Conservation (phyloP, 345 rosid species). For the Noccaea caerulescens region DNA sequence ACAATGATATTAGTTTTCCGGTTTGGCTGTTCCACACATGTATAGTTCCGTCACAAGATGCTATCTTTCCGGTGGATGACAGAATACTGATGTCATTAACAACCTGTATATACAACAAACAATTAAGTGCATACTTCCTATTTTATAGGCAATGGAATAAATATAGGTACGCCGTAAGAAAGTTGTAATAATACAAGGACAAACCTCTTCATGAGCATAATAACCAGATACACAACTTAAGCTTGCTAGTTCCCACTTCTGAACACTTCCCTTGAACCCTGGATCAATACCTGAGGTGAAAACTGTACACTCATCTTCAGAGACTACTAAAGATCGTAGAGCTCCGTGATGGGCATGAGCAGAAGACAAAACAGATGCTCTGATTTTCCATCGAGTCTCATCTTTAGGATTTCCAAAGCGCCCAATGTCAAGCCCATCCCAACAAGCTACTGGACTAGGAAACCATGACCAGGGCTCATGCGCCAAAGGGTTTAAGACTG, state of each 20-base stretch:
- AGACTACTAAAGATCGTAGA: conserved; percentile 77
- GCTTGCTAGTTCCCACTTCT: conserved; percentile 89
- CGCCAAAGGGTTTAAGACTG: conserved; percentile 52
- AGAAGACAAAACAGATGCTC: conserved; percentile 75
- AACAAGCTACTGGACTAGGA: conserved; percentile 81
- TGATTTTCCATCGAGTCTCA: conserved; percentile 87
- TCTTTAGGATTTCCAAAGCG: conserved; percentile 77
- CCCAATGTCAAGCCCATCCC: conserved; percentile 87
- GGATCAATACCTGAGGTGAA: conserved; percentile 91
- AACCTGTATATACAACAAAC: conserved; percentile 57
- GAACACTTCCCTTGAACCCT: conserved; percentile 91
- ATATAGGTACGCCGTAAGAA: conserved; percentile 3
- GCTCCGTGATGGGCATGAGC: conserved; percentile 87
- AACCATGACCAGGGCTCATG: conserved; percentile 93
- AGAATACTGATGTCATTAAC: conserved; percentile 81
- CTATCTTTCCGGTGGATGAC: conserved; percentile 75
- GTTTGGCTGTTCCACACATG: conserved; percentile 91
- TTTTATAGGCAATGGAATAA: background rate
- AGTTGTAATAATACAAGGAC: conserved; percentile 40
- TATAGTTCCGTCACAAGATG: conserved; percentile 95
- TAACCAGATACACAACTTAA: conserved; percentile 76
- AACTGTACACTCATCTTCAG: conserved; percentile 80
- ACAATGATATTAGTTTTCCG: conserved; percentile 71
- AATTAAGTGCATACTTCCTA: conserved; percentile 40
- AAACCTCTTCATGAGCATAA: conserved; percentile 96